These are phyloP conservation scores for Stemphylium beticola DNA, from an alignment of 2,329 filamentous ascomycete species.

Conservation along the genomic window DNA sequence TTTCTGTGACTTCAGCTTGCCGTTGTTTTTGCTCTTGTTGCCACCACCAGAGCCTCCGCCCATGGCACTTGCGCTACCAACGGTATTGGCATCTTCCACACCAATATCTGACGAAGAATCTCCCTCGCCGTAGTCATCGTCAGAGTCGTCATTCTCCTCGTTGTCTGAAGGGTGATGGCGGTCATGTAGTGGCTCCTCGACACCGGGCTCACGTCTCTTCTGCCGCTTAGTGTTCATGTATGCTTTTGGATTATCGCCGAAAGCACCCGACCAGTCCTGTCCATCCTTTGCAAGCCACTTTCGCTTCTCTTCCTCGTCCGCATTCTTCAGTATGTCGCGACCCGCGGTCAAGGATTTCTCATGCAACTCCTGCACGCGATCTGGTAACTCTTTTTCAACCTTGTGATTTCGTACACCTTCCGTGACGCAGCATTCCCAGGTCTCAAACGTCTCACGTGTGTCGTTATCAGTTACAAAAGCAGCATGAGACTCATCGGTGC, in stretches of 20 bases:
- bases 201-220: conserved; percentile 64
- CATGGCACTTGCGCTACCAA: conserved; percentile 31
- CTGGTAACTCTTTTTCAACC: conserved; percentile 76
- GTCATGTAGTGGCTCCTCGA: conserved; percentile 59
- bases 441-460: conserved; percentile 89
- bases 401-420: conserved; percentile 80
- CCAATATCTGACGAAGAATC: conserved; percentile 61
- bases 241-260: conserved; percentile 74
- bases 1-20: conserved; percentile 30
- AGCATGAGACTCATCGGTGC: conserved; percentile 85
- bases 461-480: conserved; percentile 86
- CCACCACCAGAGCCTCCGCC: conserved; percentile 24
- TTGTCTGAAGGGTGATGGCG: conserved; percentile 56
- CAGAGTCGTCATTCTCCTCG: conserved; percentile 49
- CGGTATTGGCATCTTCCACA: conserved; percentile 61
- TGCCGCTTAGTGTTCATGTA: conserved; percentile 61
- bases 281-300: conserved; percentile 82
- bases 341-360: conserved; percentile 80
- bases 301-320: conserved; percentile 72
- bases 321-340: conserved; percentile 78
- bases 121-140: conserved; percentile 46
- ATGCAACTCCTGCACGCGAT: conserved; percentile 75
- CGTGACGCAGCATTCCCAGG: conserved; percentile 88
- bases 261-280: conserved; percentile 85
- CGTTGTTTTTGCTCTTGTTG: conserved; percentile 21